Conservation (phyloP, 1,284 basidiomycete genomes). For the Fereydounia khargensis region DNA sequence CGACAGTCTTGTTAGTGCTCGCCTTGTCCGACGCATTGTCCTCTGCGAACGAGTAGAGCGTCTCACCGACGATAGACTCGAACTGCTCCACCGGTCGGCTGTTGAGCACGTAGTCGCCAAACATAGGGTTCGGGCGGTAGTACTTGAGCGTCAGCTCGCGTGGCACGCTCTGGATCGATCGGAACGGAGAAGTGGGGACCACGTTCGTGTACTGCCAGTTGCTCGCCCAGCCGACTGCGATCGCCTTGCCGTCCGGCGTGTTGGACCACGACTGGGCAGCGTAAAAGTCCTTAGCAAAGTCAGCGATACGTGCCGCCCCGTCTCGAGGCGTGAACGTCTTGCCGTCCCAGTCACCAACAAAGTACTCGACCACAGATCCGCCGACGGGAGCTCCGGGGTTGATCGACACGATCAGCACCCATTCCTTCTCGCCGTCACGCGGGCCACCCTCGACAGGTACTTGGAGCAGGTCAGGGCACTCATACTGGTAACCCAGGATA, state of each 20-base stretch:
- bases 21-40: neutral
- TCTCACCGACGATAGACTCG: slow-evolving; percentile 30
- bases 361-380: slow-evolving; percentile 58
- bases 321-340: slow-evolving; percentile 57
- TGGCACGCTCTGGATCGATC: slow-evolving; percentile 56
- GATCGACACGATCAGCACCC: slow-evolving; percentile 41
- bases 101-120: slow-evolving; percentile 52
- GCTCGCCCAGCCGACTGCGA: slow-evolving; percentile 58
- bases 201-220: slow-evolving; percentile 60
- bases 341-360: slow-evolving; percentile 59
- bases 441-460: slow-evolving; percentile 53
- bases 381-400: slow-evolving; percentile 53
- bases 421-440: slow-evolving; percentile 38
- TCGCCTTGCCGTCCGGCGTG: slow-evolving; percentile 34
- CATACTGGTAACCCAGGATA: slow-evolving; percentile 57
- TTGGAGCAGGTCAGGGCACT: slow-evolving; percentile 56
- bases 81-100: slow-evolving; percentile 53
- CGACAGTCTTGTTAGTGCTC: slow-evolving; percentile 37
- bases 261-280: slow-evolving; percentile 59
- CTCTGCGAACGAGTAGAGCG: slow-evolving; percentile 8
- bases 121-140: slow-evolving; percentile 40
- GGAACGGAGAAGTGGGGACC: slow-evolving; percentile 58
- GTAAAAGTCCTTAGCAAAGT: slow-evolving; percentile 60
- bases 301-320: slow-evolving; percentile 47
- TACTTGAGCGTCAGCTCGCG: slow-evolving; percentile 51